A percentile compares a stretch with the other conserved stretches of the same genome.
Conservation (phyloP, 2,329 filamentous ascomycete species). For the Ophiostoma perfectum region DNA sequence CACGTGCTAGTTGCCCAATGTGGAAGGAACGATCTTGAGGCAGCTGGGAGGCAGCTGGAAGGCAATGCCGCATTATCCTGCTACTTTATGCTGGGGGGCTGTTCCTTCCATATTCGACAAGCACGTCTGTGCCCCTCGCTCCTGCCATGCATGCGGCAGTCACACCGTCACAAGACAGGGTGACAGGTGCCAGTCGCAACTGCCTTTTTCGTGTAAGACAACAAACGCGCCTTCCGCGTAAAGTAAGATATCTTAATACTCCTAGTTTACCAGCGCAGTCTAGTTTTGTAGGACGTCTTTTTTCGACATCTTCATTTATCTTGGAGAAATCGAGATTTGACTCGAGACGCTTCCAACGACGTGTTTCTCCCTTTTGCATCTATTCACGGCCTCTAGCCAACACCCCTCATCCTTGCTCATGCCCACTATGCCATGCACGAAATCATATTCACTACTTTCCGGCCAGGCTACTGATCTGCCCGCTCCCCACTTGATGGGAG, state of each 20-base stretch:
- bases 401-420: slow-evolving; percentile 12
- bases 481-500: neutral
- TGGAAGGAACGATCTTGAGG: neutral
- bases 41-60: neutral
- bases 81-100: neutral
- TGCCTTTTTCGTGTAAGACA: slow-evolving; percentile 12
- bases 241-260: too few species aligned
- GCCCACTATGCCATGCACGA: neutral
- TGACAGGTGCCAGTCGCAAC: neutral
- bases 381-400: slow-evolving; percentile 1
- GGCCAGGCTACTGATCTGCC: slow-evolving; percentile 10
- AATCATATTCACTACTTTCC: neutral
- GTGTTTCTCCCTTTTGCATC: neutral
- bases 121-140: neutral
- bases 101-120: neutral
- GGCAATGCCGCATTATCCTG: too few species aligned
- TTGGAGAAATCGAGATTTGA: too few species aligned
- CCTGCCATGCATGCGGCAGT: neutral
- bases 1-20: neutral
- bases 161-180: neutral
- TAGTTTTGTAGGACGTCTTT: too few species aligned
- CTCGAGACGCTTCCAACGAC: neutral
- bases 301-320: too few species aligned
- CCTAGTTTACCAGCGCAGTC: too few species aligned
- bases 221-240: slow-evolving; percentile 4